Base-by-base conservation (phyloP, 495 filamentous ascomycete species). In the Lophiotrema nucula region DNA sequence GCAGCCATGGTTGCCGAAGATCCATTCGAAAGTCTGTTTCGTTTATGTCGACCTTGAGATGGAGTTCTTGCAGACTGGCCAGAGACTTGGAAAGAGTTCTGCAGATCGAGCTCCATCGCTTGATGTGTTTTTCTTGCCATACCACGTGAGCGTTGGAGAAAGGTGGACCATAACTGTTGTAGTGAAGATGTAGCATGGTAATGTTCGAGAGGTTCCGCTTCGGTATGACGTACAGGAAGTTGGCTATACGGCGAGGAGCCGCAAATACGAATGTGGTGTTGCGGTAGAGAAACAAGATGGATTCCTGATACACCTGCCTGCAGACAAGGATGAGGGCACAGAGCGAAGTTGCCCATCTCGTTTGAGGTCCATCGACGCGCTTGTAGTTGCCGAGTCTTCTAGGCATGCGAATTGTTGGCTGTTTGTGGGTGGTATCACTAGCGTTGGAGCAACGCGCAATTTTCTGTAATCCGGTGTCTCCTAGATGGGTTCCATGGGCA, bases 291-390 rank as follows among this genome's bases (percentile, higher is more conserved):
- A 63, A 47, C 1, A 28, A 10, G 24, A 56, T 26, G 23, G 47
- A 11, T 21, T 67, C 64, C 3, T 5, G 5, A 37, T 59, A 15
- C 16, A 66, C 27, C 39, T 55, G 47, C 50, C 56, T 58, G 55
- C 50, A 53, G 2, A 67, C 59, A 4, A 56, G 59, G 24, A 67
- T 50, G 18, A 66, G 63, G 18, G 58, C 47, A 23, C 48, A 62
- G 21, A 66, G 24, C 5, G 63, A 66, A 28, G 6, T 49, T 4
- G 8, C 4, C 63, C 58, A 66, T 13, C 27, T 25, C 0, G 62
- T 66, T 12, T 27, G 21, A 13, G 53, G 8, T 8, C 56, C 57
- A 15, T 65, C n/a, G 15, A 57, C 31, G n/a, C 47, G 56, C 12
- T 39, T 24, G 33, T 62, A 58, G 3, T 38, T 23, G 15, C 58